These are phyloP conservation scores for Colletotrichum tropicicola DNA, from an alignment of 2,329 filamentous ascomycete genomes.

Conservation along the genomic window DNA sequence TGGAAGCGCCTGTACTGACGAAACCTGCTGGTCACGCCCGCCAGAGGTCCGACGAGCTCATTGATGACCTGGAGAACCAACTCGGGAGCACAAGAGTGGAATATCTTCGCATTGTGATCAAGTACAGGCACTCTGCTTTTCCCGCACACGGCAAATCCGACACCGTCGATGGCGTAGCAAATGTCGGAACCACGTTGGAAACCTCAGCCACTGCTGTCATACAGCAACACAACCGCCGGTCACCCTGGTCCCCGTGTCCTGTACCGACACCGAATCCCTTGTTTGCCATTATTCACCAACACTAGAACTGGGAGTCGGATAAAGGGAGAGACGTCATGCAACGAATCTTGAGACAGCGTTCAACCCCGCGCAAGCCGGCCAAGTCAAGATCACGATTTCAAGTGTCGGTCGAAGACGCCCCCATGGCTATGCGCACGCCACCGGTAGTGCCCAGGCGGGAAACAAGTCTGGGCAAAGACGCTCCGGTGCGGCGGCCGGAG, in stretches of 20 bases:
- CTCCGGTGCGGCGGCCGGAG: slow-evolving; percentile 1
- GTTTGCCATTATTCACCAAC: slow-evolving; percentile 50
- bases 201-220: slow-evolving; percentile 62
- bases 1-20: slow-evolving; percentile 34
- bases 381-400: neutral
- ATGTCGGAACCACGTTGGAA: slow-evolving; percentile 57
- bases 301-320: slow-evolving; percentile 62
- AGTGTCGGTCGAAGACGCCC: neutral
- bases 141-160: slow-evolving; percentile 41
- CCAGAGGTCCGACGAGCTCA: slow-evolving; percentile 62
- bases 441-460: slow-evolving; percentile 21
- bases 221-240: slow-evolving; percentile 55
- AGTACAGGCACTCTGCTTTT: slow-evolving; percentile 67
- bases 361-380: slow-evolving; percentile 16
- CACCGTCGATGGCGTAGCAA: slow-evolving; percentile 43
- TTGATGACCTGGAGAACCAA: slow-evolving; percentile 66
- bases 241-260: slow-evolving; percentile 60
- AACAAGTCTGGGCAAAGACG: slow-evolving; percentile 20
- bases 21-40: slow-evolving; percentile 37
- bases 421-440: neutral
- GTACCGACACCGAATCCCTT: slow-evolving; percentile 47
- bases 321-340: slow-evolving; percentile 53
- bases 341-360: slow-evolving; percentile 35
- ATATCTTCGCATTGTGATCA: slow-evolving; percentile 61
- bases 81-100: slow-evolving; percentile 57